Conservation (phyloP, 1,284 basidiomycete genomes). For the Cryptococcus sp. region DNA sequence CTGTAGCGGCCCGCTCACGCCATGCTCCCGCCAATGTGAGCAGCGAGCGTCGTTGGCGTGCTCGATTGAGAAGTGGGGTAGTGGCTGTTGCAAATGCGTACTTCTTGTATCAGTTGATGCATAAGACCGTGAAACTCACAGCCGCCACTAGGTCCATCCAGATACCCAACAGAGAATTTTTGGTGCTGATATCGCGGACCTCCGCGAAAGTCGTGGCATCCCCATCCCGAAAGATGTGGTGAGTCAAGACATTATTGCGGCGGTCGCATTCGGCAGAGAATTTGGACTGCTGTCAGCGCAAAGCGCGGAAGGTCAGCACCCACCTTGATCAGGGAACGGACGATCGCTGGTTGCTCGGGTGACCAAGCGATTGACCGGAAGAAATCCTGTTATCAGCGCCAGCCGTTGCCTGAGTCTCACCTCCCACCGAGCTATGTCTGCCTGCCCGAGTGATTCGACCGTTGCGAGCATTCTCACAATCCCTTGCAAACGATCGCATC, state of each 20-base stretch:
- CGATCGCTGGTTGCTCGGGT: background rate
- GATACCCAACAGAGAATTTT: too few species aligned
- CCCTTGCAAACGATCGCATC: too few species aligned
- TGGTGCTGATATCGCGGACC: too few species aligned
- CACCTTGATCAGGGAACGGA: slow-evolving; percentile 14
- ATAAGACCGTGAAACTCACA: slow-evolving; percentile 19
- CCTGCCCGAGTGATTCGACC: slow-evolving; percentile 6
- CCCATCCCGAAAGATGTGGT: too few species aligned
- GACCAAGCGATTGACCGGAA: slow-evolving; percentile 6
- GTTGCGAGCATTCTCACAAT: background rate
- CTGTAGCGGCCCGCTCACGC: slow-evolving; percentile 33
- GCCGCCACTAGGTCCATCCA: slow-evolving; percentile 30
- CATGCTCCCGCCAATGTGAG: slow-evolving; percentile 28
- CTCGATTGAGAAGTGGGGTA: slow-evolving; percentile 20
- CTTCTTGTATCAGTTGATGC: background rate
- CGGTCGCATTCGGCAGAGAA: background rate
- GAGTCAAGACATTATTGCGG: too few species aligned
- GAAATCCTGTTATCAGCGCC: slow-evolving; percentile 7
- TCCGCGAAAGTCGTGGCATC: too few species aligned
- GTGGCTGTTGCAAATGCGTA: slow-evolving; percentile 7
- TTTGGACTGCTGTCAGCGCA: background rate
- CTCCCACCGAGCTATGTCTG: slow-evolving; percentile 13
- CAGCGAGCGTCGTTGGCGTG: slow-evolving; percentile 35
- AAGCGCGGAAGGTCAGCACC: background rate
- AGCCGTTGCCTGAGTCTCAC: slow-evolving; percentile 5